phyloP scores from a whole-genome alignment of 371 early-diverging fungal genomes.

The Apophysomyces sp. region DNA sequence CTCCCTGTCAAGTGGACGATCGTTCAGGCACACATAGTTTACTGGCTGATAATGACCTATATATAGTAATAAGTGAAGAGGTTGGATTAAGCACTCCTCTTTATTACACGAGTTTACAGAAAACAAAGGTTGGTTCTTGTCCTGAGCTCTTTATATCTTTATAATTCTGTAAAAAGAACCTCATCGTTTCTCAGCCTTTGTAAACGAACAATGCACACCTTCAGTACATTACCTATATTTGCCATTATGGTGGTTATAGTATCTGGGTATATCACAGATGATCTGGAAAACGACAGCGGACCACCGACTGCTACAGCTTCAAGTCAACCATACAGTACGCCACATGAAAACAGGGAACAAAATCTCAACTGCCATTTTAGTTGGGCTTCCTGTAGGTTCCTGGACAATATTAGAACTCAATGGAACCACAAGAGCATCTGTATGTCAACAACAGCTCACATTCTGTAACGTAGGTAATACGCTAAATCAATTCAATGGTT shows the following conservation, averaged over 20 bases:
- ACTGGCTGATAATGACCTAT: background rate
- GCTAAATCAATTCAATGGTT: background rate
- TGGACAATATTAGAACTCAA: constrained; percentile 18
- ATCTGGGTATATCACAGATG: background rate
- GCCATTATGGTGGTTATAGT: background rate
- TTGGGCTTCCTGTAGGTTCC: constrained; percentile 10
- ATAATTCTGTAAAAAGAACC: background rate
- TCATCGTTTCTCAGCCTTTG: background rate
- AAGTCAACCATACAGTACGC: background rate
- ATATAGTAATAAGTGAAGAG: background rate
- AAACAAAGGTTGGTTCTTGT: background rate
- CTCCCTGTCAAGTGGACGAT: background rate
- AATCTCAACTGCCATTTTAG: constrained; percentile 5
- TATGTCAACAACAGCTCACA: constrained; percentile 10
- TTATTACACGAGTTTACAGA: background rate
- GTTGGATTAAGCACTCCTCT: background rate
- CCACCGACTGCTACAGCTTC: background rate
- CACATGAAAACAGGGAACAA: background rate
- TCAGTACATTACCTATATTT: background rate
- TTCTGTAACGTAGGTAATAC: constrained; percentile 13
- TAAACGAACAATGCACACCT: background rate
- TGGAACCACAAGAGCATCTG: background rate
- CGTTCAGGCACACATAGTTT: background rate
- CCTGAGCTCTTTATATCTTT: background rate
- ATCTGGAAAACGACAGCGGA: background rate